A percentile compares a stretch with the other conserved stretches of the same genome.
Evolutionary conservation across 768 basidiomycete species (phyloP).

Genomic region (Tephrocybe sp.): DNA sequence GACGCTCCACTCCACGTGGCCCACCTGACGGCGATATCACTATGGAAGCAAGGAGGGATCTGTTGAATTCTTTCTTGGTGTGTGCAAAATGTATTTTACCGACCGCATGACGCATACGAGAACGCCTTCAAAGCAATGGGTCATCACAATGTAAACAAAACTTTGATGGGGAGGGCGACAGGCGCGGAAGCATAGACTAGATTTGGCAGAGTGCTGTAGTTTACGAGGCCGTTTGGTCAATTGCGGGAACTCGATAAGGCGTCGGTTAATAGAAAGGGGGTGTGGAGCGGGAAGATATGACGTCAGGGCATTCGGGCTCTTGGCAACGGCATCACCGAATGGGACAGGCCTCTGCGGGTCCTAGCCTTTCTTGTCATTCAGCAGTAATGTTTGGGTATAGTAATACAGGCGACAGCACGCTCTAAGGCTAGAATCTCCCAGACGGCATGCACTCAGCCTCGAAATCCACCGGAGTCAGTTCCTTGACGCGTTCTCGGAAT

Average conservation of each 20-base stretch:
- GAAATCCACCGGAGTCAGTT: constrained; percentile 69
- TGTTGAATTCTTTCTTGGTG: neutral
- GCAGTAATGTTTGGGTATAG: neutral
- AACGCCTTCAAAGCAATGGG: neutral
- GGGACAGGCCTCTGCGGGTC: no score
- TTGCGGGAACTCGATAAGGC: constrained; percentile 2
- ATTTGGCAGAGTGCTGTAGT: neutral
- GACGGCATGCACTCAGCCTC: constrained; percentile 56
- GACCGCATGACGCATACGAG: neutral
- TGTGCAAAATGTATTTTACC: constrained; percentile 6
- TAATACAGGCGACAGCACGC: no score
- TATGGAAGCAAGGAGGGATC: constrained; percentile 1
- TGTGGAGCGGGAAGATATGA: constrained; percentile 7
- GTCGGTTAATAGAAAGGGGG: neutral
- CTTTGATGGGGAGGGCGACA: neutral
- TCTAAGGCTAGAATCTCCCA: constrained; percentile 19
- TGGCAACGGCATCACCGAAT: constrained; percentile 1
- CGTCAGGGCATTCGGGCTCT: neutral
- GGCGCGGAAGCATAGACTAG: neutral
- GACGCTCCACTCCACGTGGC: constrained; percentile 14
- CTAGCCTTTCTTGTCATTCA: no score
- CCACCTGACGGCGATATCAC: neutral
- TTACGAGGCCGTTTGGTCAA: constrained; percentile 3
- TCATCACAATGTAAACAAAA: neutral
- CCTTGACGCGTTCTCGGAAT: constrained; percentile 60